Conservation (phyloP, 176 grass and related monocot species). For the Musa troglodytarum region DNA sequence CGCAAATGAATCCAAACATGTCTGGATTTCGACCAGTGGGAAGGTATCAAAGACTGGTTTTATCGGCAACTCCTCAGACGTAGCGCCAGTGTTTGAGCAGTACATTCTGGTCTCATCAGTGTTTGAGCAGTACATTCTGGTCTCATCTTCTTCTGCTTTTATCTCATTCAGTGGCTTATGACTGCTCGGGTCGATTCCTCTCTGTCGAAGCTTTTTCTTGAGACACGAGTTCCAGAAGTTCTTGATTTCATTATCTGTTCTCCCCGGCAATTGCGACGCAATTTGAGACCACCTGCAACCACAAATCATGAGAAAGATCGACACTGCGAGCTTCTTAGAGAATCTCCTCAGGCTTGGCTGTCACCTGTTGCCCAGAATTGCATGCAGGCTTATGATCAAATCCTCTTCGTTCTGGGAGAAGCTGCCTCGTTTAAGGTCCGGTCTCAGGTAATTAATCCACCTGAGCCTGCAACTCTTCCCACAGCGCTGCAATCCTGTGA, state of each 20-base stretch:
- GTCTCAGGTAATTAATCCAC: slow-evolving; percentile 69
- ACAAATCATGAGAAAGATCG: background rate
- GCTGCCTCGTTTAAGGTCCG: slow-evolving; percentile 53
- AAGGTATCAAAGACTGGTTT: background rate
- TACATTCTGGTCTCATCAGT: background rate
- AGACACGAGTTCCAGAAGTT: slow-evolving; percentile 64
- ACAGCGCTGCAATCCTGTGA: slow-evolving; percentile 46
- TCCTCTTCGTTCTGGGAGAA: slow-evolving; percentile 60
- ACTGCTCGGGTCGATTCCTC: slow-evolving; percentile 11
- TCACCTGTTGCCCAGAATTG: slow-evolving; percentile 55
- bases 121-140: background rate
- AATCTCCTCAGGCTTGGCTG: background rate
- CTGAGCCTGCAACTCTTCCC: slow-evolving; percentile 76
- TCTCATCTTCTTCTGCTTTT: background rate
- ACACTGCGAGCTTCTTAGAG: background rate
- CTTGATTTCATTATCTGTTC: slow-evolving; percentile 79
- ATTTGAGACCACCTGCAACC: slow-evolving; percentile 52
- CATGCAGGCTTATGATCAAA: slow-evolving; percentile 48
- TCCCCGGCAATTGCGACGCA: slow-evolving; percentile 48
- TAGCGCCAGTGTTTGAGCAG: background rate
- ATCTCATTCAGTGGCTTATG: slow-evolving; percentile 4
- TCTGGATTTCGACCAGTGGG: background rate
- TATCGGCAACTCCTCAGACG: background rate
- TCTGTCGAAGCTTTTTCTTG: slow-evolving; percentile 45
- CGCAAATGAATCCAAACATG: background rate